A percentile compares a stretch with the other conserved stretches of the same genome.
Evolutionary conservation across 2,329 filamentous ascomycete genomes (phyloP).

Genomic region (Eutypella sp.): DNA sequence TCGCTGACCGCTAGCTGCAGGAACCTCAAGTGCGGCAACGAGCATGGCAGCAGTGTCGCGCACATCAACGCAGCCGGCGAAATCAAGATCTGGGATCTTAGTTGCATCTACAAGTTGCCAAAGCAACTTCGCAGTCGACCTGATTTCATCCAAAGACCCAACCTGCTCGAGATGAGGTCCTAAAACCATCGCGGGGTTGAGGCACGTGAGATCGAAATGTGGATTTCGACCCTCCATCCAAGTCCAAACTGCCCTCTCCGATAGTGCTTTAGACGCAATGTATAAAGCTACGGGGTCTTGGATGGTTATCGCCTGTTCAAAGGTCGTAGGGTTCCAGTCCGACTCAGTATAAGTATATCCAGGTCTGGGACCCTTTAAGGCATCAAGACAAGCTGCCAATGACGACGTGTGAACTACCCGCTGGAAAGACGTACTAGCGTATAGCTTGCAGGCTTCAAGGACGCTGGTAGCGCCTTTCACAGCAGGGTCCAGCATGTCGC

Average conservation of each 20-base stretch:
- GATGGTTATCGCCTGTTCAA: neutral
- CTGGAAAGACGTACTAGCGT: neutral
- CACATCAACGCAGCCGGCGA: slow-evolving; percentile 9
- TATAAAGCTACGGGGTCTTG: neutral
- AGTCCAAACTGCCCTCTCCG: neutral
- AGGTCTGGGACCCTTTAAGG: neutral
- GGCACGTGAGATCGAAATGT: slow-evolving; percentile 5
- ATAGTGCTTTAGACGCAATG: neutral
- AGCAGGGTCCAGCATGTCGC: neutral
- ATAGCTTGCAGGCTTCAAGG: neutral
- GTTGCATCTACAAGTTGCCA: slow-evolving; percentile 6
- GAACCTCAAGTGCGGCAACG: slow-evolving; percentile 2
- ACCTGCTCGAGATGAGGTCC: no score
- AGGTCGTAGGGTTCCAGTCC: neutral
- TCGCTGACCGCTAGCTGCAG: slow-evolving; percentile 5
- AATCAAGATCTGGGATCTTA: slow-evolving; percentile 4
- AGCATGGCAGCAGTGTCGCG: slow-evolving; percentile 5
- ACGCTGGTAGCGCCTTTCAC: neutral
- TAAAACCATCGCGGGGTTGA: slow-evolving; percentile 7
- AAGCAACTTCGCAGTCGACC: slow-evolving; percentile 5
- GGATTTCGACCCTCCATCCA: neutral
- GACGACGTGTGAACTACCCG: neutral
- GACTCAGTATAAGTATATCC: neutral
- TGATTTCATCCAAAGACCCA: neutral
- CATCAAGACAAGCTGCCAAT: neutral